Conservation (phyloP, 768 basidiomycete genomes). For the Pleurotus giganteus region DNA sequence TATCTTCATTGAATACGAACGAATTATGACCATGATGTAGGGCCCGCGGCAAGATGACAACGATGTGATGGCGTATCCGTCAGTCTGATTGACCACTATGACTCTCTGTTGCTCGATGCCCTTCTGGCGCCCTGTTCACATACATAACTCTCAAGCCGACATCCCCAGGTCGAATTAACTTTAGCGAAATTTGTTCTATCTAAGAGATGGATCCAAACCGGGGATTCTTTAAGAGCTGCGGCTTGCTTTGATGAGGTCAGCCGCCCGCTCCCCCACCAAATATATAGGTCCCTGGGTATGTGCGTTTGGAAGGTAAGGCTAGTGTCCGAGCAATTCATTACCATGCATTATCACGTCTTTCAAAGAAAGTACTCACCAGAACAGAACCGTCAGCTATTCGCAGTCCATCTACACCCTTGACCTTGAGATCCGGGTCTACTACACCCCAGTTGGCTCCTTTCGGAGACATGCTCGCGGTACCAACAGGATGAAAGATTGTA, state of each 20-base stretch:
- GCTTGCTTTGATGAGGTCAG: constrained; percentile 24
- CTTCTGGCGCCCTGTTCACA: too few relatives aligned
- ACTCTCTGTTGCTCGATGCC: too few relatives aligned
- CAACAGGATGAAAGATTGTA: constrained; percentile 31
- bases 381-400: constrained; percentile 39
- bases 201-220: too few relatives aligned
- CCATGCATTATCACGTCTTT: neutral
- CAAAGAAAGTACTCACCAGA: constrained; percentile 22
- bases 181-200: too few relatives aligned
- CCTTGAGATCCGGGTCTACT: constrained; percentile 34
- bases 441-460: constrained; percentile 27
- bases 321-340: neutral
- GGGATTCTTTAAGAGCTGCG: too few relatives aligned
- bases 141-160: too few relatives aligned
- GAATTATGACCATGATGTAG: neutral
- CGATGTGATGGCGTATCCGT: too few relatives aligned
- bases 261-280: constrained; percentile 25
- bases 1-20: neutral
- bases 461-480: constrained; percentile 33
- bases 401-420: constrained; percentile 34
- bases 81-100: too few relatives aligned
- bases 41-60: too few relatives aligned
- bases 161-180: too few relatives aligned
- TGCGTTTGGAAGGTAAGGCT: constrained; percentile 25
- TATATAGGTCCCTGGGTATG: constrained; percentile 25